Conservation (phyloP, 805 yeast species). For the Yarrowia osloensis region DNA sequence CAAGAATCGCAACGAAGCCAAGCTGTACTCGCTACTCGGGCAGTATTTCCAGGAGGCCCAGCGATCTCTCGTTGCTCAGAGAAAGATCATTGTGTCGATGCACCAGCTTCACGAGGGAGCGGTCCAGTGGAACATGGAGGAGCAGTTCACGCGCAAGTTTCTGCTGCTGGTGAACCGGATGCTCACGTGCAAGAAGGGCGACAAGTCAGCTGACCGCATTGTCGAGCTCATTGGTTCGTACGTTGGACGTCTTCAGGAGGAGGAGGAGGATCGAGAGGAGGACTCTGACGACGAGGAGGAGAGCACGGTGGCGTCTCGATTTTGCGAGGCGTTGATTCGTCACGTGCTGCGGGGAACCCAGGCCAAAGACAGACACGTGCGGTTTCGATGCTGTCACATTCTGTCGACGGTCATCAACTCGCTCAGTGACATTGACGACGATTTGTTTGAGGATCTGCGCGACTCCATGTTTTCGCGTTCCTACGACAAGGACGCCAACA, state of each 20-base stretch:
- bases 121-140: conserved; percentile 53
- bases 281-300: conserved; percentile 45
- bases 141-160: conserved; percentile 61
- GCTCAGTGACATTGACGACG: conserved; percentile 74
- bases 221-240: conserved; percentile 66
- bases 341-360: conserved; percentile 78
- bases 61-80: conserved; percentile 68
- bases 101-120: conserved; percentile 58
- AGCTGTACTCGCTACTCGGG: conserved; percentile 42
- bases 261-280: conserved; percentile 31
- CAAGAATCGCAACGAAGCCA: conserved; percentile 16
- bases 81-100: conserved; percentile 67
- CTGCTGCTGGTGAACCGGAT: conserved; percentile 64
- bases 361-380: conserved; percentile 71
- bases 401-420: conserved; percentile 70
- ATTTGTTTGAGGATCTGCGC: conserved; percentile 62
- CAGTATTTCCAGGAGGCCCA: conserved; percentile 83
- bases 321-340: conserved; percentile 60
- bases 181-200: conserved; percentile 67
- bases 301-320: conserved; percentile 49
- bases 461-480: conserved; percentile 63
- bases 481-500: conserved; percentile 65
- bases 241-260: conserved; percentile 49
- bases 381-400: conserved; percentile 78
- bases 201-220: conserved; percentile 70